Evolutionary conservation across 257 asterid species (phyloP).

Genomic region (Euphrasia confusa): DNA sequence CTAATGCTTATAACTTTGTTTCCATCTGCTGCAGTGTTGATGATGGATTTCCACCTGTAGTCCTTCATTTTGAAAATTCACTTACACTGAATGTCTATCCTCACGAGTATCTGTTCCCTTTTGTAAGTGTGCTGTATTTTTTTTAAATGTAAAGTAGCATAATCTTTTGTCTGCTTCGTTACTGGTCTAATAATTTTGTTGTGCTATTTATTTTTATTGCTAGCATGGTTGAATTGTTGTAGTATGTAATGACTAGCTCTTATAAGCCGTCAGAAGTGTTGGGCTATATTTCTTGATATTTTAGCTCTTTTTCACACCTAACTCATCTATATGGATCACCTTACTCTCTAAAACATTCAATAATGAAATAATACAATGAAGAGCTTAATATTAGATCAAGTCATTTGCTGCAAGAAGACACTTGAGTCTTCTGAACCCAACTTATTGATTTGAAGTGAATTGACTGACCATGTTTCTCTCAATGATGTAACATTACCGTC

Average conservation of each 20-base stretch:
- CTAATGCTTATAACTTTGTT: constrained; percentile 23
- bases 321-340: no score
- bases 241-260: no score
- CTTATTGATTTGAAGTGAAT: neutral
- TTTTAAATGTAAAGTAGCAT: constrained; percentile 6
- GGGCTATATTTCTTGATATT: no score
- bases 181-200: constrained; percentile 13
- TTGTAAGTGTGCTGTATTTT: constrained; percentile 55
- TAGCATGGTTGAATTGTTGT: constrained; percentile 6
- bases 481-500: no score
- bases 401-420: neutral
- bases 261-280: no score
- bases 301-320: no score
- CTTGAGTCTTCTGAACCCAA: neutral
- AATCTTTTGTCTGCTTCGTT: constrained; percentile 18
- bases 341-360: no score
- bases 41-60: constrained; percentile 84
- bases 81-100: constrained; percentile 85
- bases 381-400: neutral
- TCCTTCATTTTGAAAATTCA: constrained; percentile 78
- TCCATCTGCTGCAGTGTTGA: constrained; percentile 70
- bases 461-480: no score
- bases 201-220: constrained; percentile 8
- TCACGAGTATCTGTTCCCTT: constrained; percentile 84
- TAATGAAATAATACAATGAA: no score